These are phyloP conservation scores for Pseudogymnoascus sp. DNA, from an alignment of 2,329 filamentous ascomycete genomes.

Conservation along the genomic window DNA sequence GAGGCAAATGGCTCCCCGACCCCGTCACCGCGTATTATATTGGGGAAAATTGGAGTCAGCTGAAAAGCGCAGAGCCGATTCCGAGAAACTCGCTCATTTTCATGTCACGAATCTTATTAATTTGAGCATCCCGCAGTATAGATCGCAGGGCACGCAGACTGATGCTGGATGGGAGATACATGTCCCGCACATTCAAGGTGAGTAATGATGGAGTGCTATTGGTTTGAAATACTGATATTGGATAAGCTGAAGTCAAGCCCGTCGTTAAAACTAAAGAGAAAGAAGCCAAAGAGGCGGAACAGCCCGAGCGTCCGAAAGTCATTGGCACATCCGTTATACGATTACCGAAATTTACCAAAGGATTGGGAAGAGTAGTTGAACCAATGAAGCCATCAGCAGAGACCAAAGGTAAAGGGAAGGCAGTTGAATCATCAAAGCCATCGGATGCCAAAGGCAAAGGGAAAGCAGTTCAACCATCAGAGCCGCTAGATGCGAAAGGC, in stretches of 20 bases:
- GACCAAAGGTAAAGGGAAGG: background rate
- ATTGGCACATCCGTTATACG: background rate
- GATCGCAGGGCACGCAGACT: background rate
- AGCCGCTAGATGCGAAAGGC: background rate
- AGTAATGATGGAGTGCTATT: background rate
- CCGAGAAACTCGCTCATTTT: background rate
- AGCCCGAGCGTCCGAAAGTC: background rate
- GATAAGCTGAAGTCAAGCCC: background rate
- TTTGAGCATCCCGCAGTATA: background rate
- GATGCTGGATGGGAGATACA: background rate
- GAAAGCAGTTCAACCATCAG: background rate
- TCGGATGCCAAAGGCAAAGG: background rate
- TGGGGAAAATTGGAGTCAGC: background rate
- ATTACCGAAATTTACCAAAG: background rate
- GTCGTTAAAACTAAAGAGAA: background rate
- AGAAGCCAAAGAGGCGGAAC: background rate
- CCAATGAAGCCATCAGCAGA: background rate
- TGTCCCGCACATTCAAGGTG: background rate
- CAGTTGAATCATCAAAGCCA: background rate
- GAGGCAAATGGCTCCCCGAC: background rate
- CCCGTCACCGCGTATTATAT: background rate
- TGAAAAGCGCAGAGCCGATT: background rate
- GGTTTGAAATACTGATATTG: background rate
- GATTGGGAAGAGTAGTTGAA: background rate
- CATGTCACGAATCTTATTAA: background rate